A percentile compares a stretch with the other conserved stretches of the same genome.
phyloP scores from a whole-genome alignment of 2,329 filamentous ascomycete genomes.

The Diaporthe capsici region DNA sequence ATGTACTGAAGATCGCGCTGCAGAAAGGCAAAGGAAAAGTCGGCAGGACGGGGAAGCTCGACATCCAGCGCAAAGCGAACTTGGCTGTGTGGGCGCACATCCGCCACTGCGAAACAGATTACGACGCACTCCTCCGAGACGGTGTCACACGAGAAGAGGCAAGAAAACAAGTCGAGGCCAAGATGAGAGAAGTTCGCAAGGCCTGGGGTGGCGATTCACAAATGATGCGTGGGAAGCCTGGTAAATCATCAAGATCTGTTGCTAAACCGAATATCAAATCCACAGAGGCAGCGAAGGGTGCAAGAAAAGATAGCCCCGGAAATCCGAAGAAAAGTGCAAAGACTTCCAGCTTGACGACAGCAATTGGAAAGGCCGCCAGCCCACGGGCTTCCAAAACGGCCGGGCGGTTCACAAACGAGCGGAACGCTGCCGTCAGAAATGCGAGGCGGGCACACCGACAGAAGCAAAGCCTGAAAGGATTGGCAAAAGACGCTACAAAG shows the following conservation, averaged over 20 bases:
- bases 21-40: slow-evolving; percentile 62
- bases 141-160: slow-evolving; percentile 42
- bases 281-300: not conserved
- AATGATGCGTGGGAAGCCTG: not conserved
- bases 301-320: not conserved
- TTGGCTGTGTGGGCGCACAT: slow-evolving; percentile 65
- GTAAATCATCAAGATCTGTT: not conserved
- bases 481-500: too few relatives aligned
- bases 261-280: too few relatives aligned
- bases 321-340: not conserved
- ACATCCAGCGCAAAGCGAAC: slow-evolving; percentile 55
- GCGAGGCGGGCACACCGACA: not conserved
- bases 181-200: slow-evolving; percentile 43
- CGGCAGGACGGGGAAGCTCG: slow-evolving; percentile 58
- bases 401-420: not conserved
- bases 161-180: slow-evolving; percentile 41
- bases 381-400: not conserved
- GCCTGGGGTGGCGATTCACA: slow-evolving; percentile 43
- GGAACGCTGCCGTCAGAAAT: too few relatives aligned
- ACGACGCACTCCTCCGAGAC: slow-evolving; percentile 56
- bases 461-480: not conserved
- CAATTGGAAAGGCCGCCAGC: not conserved
- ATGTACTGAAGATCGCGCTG: slow-evolving; percentile 58
- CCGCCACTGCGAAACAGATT: slow-evolving; percentile 62
- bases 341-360: not conserved